These are phyloP conservation scores for Nigrograna mackinnonii DNA, from an alignment of 2,329 filamentous ascomycete species.

Conservation along the genomic window DNA sequence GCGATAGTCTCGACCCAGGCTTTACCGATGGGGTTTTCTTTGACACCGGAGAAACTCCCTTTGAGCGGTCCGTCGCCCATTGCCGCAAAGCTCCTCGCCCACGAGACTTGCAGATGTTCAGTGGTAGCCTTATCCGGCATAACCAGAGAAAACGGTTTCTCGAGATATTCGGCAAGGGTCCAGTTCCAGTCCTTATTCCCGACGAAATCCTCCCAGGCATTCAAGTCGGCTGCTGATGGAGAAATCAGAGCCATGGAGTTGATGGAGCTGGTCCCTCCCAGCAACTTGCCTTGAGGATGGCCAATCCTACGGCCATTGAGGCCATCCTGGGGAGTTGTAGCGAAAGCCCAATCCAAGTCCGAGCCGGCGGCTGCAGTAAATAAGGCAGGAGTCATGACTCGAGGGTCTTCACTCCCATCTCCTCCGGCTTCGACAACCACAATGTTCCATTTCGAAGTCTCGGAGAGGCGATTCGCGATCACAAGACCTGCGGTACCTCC, in stretches of 20 bases:
- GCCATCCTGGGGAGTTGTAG: background rate
- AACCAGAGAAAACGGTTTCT: conserved; percentile 23
- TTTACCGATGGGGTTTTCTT: conserved; percentile 8
- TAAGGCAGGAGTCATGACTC: conserved; percentile 11
- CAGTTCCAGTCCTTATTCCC: conserved; percentile 36
- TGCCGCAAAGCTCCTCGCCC: background rate
- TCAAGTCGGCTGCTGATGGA: conserved; percentile 20
- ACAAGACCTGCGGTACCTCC: conserved; percentile 19
- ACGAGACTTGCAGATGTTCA: conserved; percentile 7
- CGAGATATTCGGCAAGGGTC: conserved; percentile 23
- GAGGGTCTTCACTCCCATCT: conserved; percentile 12
- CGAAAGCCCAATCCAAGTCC: conserved; percentile 18
- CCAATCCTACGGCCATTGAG: conserved; percentile 8
- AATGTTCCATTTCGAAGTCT: conserved; percentile 10
- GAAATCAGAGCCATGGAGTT: conserved; percentile 27
- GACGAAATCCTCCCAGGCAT: conserved; percentile 34
- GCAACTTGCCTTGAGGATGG: conserved; percentile 13
- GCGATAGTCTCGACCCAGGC: conserved; percentile 18
- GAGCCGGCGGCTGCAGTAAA: conserved; percentile 5
- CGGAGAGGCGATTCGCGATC: conserved; percentile 16
- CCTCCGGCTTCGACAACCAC: conserved; percentile 19
- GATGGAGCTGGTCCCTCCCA: conserved; percentile 36
- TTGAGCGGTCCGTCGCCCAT: conserved; percentile 8
- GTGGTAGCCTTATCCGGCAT: conserved; percentile 8
- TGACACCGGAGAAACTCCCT: conserved; percentile 5